phyloP scores from a whole-genome alignment of 805 yeast genomes.

The Yamadazyma insecticola region DNA sequence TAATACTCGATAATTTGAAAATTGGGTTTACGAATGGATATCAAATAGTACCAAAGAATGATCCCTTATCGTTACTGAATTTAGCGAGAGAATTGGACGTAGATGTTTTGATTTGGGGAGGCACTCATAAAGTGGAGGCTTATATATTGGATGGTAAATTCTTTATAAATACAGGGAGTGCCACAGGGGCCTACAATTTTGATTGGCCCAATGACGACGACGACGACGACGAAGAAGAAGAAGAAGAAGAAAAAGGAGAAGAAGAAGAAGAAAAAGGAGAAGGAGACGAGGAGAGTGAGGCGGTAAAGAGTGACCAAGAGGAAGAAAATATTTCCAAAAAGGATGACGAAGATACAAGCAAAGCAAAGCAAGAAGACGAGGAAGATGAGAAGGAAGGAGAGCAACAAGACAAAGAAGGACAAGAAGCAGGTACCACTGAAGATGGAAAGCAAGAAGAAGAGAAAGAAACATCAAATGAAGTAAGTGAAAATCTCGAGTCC shows the following conservation, averaged over 20 bases:
- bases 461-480: conserved; percentile 12
- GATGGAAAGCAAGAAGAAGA: conserved; percentile 12
- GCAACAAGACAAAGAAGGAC: conserved; percentile 18
- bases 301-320: conserved; percentile 21
- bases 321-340: conserved; percentile 17
- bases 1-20: conserved; percentile 64
- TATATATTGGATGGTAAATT: conserved; percentile 89
- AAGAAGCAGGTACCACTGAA: conserved; percentile 17
- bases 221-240: conserved; percentile 34
- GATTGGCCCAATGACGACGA: conserved; percentile 55
- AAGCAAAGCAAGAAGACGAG: conserved; percentile 33
- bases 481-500: conserved; percentile 2
- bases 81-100: conserved; percentile 90
- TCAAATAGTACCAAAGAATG: conserved; percentile 77
- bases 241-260: conserved; percentile 22
- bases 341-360: conserved; percentile 11
- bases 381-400: conserved; percentile 26
- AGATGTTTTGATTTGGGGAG: conserved; percentile 89
- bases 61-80: conserved; percentile 76
- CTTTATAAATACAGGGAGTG: conserved; percentile 95
- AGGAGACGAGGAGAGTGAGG: conserved; percentile 37
- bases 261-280: conserved; percentile 23
- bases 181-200: conserved; percentile 82
- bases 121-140: conserved; percentile 89
- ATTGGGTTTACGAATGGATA: conserved; percentile 86